A percentile compares a stretch with the other conserved stretches of the same genome.
These are phyloP conservation scores for Pisolithus orientalis DNA, from an alignment of 768 basidiomycete genomes.

Conservation along the genomic window DNA sequence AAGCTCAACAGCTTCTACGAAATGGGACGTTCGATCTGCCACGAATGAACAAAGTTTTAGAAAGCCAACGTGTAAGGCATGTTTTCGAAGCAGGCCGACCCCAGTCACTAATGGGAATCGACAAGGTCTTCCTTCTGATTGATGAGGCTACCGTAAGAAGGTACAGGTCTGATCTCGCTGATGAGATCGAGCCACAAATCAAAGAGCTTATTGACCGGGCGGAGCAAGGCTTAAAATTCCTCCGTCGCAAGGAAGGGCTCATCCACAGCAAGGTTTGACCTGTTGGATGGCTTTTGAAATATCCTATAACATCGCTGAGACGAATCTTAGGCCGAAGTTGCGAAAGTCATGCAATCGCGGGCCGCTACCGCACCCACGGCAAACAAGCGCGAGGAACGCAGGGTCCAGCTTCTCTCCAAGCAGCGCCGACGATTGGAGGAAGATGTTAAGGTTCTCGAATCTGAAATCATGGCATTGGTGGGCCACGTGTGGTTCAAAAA, in stretches of 20 bases:
- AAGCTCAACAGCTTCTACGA: conserved; percentile 62
- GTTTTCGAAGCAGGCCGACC: conserved; percentile 6
- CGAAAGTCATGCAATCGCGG: conserved; percentile 34
- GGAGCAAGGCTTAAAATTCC: conserved; percentile 55
- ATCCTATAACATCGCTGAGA: neutral
- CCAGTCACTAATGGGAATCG: conserved; percentile 4
- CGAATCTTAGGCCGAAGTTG: conserved; percentile 47
- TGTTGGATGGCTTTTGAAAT: neutral
- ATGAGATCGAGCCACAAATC: conserved; percentile 79
- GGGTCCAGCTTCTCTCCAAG: conserved; percentile 56
- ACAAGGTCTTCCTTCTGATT: conserved; percentile 67
- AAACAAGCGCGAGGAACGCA: conserved; percentile 62
- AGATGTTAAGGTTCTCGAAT: conserved; percentile 53
- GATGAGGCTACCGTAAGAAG: conserved; percentile 65
- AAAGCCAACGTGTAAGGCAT: conserved; percentile 52
- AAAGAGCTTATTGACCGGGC: conserved; percentile 67
- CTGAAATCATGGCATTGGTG: conserved; percentile 57
- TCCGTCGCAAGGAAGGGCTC: conserved; percentile 56
- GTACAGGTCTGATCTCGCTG: conserved; percentile 70
- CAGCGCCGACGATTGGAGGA: conserved; percentile 64
- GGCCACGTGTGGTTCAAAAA: neutral
- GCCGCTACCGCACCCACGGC: conserved; percentile 43
- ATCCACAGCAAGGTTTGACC: conserved; percentile 57
- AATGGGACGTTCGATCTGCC: conserved; percentile 68
- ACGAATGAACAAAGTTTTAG: conserved; percentile 60